These are phyloP conservation scores for Nemania serpens DNA, from an alignment of 2,329 filamentous ascomycete species.

Conservation along the genomic window DNA sequence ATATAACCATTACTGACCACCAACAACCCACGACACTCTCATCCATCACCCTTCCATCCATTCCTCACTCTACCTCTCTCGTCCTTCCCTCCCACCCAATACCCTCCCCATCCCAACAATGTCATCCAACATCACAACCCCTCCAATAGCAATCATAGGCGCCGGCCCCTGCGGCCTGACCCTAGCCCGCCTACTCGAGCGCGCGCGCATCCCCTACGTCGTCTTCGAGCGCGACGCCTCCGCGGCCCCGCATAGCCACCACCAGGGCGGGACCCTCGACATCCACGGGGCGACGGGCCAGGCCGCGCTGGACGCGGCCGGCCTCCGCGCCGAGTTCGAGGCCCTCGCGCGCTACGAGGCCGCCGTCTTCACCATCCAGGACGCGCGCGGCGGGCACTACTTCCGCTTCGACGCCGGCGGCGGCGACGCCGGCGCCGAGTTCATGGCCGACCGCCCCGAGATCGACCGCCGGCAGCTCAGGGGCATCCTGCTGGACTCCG, in stretches of 20 bases:
- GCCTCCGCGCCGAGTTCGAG: conserved; percentile 35
- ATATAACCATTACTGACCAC: too few relatives aligned
- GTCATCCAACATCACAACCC: neutral
- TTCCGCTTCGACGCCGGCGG: neutral
- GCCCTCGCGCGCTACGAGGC: conserved; percentile 29
- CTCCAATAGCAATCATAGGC: conserved; percentile 30
- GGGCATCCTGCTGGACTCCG: conserved; percentile 23
- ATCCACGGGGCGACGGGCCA: conserved; percentile 42
- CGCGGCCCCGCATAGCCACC: neutral
- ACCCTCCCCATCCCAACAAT: neutral
- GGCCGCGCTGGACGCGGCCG: conserved; percentile 36
- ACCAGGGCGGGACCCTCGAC: conserved; percentile 50
- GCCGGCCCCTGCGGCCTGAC: conserved; percentile 29
- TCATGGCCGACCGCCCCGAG: conserved; percentile 23
- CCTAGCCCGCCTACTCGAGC: conserved; percentile 25
- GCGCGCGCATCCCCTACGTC: conserved; percentile 16
- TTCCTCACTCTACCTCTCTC: too few relatives aligned
- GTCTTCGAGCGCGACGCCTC: conserved; percentile 28
- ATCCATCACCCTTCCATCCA: too few relatives aligned
- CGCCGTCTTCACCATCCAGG: conserved; percentile 19
- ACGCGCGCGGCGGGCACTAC: conserved; percentile 3
- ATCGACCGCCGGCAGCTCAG: conserved; percentile 30
- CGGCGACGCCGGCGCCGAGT: neutral
- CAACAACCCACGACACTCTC: too few relatives aligned
- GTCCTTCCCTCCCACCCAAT: too few relatives aligned